Base-by-base conservation (phyloP, 2,329 filamentous ascomycete genomes). In the Hirsutella minnesotensis region DNA sequence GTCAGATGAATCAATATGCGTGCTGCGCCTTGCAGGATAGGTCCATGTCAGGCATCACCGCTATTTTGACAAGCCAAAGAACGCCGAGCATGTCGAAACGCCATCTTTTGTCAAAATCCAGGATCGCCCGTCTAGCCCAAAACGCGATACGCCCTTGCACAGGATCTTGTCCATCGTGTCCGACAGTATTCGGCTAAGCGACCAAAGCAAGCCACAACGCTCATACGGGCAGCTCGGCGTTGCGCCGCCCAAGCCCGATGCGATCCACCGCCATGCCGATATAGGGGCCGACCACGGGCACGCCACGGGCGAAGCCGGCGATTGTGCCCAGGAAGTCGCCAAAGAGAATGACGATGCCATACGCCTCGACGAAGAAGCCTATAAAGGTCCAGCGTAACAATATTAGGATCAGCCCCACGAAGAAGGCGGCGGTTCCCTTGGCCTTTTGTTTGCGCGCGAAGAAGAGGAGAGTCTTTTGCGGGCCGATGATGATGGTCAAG, bases 291-390 rank as follows among this genome's bases (percentile, higher is more conserved):
- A 96, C 69, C 8, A 95, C 73, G 0, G 92, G 90, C 10, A 94
- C 66, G 47, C 85, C 87, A 44, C 86, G 80, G 33, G 86, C 86
- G 57, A 96, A 95, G 15, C 85, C 79, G 0, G 84, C 85, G 50
- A 96, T 89, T 18, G 90, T 96, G 39, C 88, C 86, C 46, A 96
- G 75, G 66, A 96, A 96, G 64, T 98, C 92, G 30, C 92, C 92
- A 66, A 98, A 98, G 30, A 98, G 69, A 41, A 95, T 77, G 52
- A 94, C 75, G 51, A 98, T 90, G 24, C 92, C 92, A 65, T 96
- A 96, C 3, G 90, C 65, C 65, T 98, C 92, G 53, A 96, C 76
- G 45, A 83, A 56, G 66, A 98, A 98, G 22, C 92, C 92, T 48
- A 92, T 76, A 43, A 98, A 73, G 0, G 92, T 85, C 89, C 92